These are phyloP conservation scores for Pleodorina starrii DNA, from an alignment of 139 green algal species.

Conservation along the genomic window DNA sequence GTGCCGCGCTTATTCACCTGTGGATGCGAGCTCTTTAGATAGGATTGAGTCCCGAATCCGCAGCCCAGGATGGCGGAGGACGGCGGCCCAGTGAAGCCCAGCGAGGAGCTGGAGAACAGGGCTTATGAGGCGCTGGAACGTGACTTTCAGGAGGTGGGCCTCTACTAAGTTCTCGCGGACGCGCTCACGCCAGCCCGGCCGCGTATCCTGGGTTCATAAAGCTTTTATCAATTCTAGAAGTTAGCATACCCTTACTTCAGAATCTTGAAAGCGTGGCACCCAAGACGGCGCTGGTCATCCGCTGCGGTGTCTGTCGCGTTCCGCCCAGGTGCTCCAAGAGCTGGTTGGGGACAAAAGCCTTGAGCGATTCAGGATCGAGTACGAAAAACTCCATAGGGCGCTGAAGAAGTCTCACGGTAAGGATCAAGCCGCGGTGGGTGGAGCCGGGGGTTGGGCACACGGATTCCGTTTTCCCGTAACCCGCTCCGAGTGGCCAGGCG, in stretches of 20 bases:
- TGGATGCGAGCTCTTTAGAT: slow-evolving; percentile 22
- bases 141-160: slow-evolving; percentile 76
- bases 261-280: too few relatives aligned
- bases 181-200: background rate
- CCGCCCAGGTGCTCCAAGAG: slow-evolving; percentile 85
- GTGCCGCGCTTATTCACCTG: too few relatives aligned
- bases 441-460: too few relatives aligned
- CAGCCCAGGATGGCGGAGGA: slow-evolving; percentile 43
- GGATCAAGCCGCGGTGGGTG: background rate
- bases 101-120: slow-evolving; percentile 50
- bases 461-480: too few relatives aligned
- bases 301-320: background rate
- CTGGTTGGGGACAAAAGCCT: slow-evolving; percentile 83
- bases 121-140: slow-evolving; percentile 72
- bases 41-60: background rate
- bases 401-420: slow-evolving; percentile 91
- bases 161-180: slow-evolving; percentile 41
- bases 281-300: too few relatives aligned
- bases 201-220: too few relatives aligned
- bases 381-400: slow-evolving; percentile 91
- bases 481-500: too few relatives aligned
- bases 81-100: background rate
- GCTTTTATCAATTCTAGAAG: too few relatives aligned
- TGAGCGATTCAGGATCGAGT: slow-evolving; percentile 89
- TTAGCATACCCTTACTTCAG: too few relatives aligned